Percentiles rank a stretch among this genome's conserved stretches.
phyloP scores from a whole-genome alignment of 148 eudicot genomes.

The Rhododendron williamsianum region DNA sequence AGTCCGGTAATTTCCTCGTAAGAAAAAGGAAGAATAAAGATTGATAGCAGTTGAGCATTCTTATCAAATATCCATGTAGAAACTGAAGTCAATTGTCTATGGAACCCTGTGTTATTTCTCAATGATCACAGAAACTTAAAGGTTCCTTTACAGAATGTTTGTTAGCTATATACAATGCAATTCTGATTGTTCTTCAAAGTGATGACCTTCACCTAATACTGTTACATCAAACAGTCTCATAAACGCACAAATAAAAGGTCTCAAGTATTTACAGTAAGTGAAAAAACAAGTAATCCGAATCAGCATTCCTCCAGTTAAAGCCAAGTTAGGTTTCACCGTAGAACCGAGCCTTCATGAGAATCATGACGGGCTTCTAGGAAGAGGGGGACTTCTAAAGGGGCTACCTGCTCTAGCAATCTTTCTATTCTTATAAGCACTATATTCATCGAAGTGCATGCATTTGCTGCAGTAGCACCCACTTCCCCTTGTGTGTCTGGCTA shows the following conservation, averaged over 20 bases:
- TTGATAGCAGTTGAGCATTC: background rate
- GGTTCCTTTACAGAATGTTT: background rate
- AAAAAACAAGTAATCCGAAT: background rate
- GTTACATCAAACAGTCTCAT: background rate
- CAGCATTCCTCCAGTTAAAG: background rate
- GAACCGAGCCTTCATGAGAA: background rate
- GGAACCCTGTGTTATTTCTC: background rate
- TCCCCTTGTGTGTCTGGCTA: slow-evolving; percentile 12
- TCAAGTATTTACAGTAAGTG: background rate
- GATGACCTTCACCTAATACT: background rate
- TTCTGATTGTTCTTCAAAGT: background rate
- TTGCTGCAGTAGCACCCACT: slow-evolving; percentile 2
- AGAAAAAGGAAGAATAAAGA: background rate
- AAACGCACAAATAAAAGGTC: background rate
- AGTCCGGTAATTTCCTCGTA: background rate
- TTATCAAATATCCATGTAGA: background rate
- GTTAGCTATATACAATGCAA: background rate
- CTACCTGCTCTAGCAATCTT: slow-evolving; percentile 1
- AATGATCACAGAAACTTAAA: background rate
- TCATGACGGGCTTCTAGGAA: background rate
- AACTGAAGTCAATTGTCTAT: background rate
- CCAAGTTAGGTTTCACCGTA: background rate
- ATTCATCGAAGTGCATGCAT: slow-evolving; percentile 16
- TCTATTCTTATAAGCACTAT: slow-evolving; percentile 6
- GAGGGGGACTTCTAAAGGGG: slow-evolving; percentile 7